A percentile compares a stretch with the other conserved stretches of the same genome.
Conservation (phyloP, 331 rosid genomes). For the Rosa hybrid region DNA sequence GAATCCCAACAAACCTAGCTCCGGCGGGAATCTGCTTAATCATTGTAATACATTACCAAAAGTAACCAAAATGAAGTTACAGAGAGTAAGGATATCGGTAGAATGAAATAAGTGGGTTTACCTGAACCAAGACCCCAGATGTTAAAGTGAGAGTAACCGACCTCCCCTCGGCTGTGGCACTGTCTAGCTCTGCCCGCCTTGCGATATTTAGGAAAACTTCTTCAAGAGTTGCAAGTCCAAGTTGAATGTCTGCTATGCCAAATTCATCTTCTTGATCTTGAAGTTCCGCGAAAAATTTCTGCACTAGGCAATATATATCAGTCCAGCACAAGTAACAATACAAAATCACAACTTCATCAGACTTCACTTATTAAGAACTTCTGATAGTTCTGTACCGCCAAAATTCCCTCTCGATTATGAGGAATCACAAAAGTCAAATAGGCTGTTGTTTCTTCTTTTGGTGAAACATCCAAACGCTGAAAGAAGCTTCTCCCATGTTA, state of each 20-base stretch:
- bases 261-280: conserved; percentile 65
- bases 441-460: conserved; percentile 68
- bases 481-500: conserved; percentile 35
- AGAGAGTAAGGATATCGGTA: neutral
- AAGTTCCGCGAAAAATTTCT: conserved; percentile 74
- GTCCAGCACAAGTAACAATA: neutral
- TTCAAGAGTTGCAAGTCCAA: conserved; percentile 83
- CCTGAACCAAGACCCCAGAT: conserved; percentile 64
- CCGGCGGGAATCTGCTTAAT: conserved; percentile 66
- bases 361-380: too few species aligned
- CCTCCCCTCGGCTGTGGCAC: conserved; percentile 74
- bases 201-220: conserved; percentile 92
- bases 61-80: neutral
- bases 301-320: conserved; percentile 13
- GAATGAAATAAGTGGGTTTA: conserved; percentile 10
- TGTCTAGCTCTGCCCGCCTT: conserved; percentile 78
- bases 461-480: conserved; percentile 72
- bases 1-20: conserved; percentile 80
- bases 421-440: conserved; percentile 80
- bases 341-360: neutral
- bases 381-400: conserved; percentile 39
- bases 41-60: neutral
- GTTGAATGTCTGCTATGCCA: conserved; percentile 81
- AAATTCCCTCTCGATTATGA: conserved; percentile 65
- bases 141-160: conserved; percentile 54